Percentiles rank a stretch among this genome's conserved stretches.
Evolutionary conservation across 371 early-diverging fungal genomes (phyloP).

Genomic region (Mucor racemosus): DNA sequence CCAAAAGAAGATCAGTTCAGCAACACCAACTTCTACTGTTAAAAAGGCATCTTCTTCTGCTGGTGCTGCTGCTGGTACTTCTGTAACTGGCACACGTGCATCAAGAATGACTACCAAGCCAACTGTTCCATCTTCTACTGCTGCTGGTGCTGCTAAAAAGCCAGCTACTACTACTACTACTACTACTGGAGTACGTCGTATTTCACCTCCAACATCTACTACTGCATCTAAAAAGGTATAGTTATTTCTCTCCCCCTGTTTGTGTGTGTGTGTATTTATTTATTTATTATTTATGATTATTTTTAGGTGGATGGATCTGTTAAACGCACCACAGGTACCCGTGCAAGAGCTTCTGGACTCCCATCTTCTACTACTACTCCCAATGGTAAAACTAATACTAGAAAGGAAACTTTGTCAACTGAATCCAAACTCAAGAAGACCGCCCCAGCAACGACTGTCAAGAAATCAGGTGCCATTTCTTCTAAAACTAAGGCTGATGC

Average conservation of each 20-base stretch:
- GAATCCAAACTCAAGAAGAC: constrained; percentile 8
- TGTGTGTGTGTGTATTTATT: neutral
- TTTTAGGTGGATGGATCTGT: constrained; percentile 1
- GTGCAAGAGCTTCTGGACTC: constrained; percentile 11
- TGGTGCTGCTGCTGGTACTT: neutral
- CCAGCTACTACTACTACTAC: constrained; percentile 2
- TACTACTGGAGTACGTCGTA: constrained; percentile 4
- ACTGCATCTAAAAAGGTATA: constrained; percentile 22
- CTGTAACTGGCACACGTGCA: neutral
- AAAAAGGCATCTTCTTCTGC: constrained; percentile 9
- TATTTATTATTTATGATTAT: neutral
- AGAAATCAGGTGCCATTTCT: neutral
- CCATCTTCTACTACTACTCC: neutral
- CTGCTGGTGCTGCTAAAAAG: constrained; percentile 11
- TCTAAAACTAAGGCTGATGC: constrained; percentile 1
- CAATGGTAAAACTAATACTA: constrained; percentile 8
- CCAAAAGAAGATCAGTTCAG: constrained; percentile 9
- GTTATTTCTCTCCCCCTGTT: neutral
- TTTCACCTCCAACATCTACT: constrained; percentile 16
- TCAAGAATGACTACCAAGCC: constrained; percentile 1
- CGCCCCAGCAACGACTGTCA: neutral
- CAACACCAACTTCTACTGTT: neutral
- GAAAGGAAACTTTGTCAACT: constrained; percentile 19
- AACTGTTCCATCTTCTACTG: constrained; percentile 8
- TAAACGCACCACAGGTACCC: constrained; percentile 14